Evolutionary conservation across 1,139 yeast genomes (phyloP), one percentile per base, ranked within the genome.

Genomic region (Sugiyamaella pinicola): DNA sequence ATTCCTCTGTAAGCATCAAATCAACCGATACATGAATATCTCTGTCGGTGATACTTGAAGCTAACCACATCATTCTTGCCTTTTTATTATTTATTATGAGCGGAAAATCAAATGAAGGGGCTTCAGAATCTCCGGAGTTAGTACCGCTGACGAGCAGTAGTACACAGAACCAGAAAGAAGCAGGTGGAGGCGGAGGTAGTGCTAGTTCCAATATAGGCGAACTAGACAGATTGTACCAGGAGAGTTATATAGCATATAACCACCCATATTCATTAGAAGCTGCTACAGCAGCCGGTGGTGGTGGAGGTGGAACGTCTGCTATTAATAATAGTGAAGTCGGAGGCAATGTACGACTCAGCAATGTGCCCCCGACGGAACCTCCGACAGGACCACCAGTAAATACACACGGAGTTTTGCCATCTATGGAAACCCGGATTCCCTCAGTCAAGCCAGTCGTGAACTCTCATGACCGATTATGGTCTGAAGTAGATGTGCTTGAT

Each of bases 401-500:
- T 34, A 43, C 47, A 2, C 47, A 43, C 24, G 47, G 47, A 31
- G 42, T 35, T 12, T 29, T 28, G 22, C 42, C 49, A 7, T 13
- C 48, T 28, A n/a, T 45, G 22, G 52, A 52, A 19, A 47, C 26
- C 26, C 49, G 28, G 45, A 58, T 68, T 13, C 71, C 72, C 2
- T 61, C 67, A 13, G 72, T 69, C 3, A 57, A 55, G 45, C 72
- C 70, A 2, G 62, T 64, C 0, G 68, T 69, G 2, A 69, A 69
- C 39, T 58, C 63, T 2, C 89, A 84, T 72, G 96, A 88, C 68
- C 78, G 81, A 62, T 72, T 88, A 49, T 90, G 96, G 96, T 84
- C 95, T 2, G 95, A 89, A 63, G 84, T 90, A 46, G 96, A 87
- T 64, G 87, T 87, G 1, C 74, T 91, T 56, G 93, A 88, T 61